phyloP scores from a whole-genome alignment of 306 rosid genomes.

The Rubus parviflorus region DNA sequence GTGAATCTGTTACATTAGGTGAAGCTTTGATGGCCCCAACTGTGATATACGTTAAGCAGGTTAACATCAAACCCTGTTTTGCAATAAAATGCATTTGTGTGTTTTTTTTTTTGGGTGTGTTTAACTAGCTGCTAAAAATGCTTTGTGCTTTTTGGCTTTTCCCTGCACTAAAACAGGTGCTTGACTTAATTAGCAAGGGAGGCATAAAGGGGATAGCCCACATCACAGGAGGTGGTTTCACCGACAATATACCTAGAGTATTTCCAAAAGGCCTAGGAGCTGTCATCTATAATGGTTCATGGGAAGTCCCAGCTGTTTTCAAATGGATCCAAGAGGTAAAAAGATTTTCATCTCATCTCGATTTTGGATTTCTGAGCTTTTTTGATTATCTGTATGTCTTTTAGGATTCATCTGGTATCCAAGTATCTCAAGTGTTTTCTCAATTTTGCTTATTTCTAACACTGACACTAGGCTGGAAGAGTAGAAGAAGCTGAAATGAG shows the following conservation, averaged over 20 bases:
- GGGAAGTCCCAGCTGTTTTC: slow-evolving; percentile 75
- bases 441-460: neutral
- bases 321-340: slow-evolving; percentile 95
- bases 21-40: slow-evolving; percentile 95
- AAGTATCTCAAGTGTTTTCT: neutral
- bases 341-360: too few species aligned
- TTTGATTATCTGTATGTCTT: neutral
- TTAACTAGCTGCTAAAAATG: slow-evolving; percentile 3
- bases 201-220: slow-evolving; percentile 91
- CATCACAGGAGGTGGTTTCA: slow-evolving; percentile 91
- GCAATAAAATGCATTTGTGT: neutral
- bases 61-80: slow-evolving; percentile 23
- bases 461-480: slow-evolving; percentile 57
- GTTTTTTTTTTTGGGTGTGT: neutral
- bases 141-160: neutral
- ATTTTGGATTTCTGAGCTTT: neutral
- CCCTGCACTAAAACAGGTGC: slow-evolving; percentile 50
- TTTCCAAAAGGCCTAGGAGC: slow-evolving; percentile 89
- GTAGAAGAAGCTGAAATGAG: slow-evolving; percentile 73
- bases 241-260: slow-evolving; percentile 87
- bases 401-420: neutral
- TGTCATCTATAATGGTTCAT: slow-evolving; percentile 52
- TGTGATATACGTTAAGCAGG: slow-evolving; percentile 86
- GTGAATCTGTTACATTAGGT: slow-evolving; percentile 53
- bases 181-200: slow-evolving; percentile 70